Evolutionary conservation across 2,329 filamentous ascomycete genomes (phyloP).

Genomic region (Calonectria honghensis): DNA sequence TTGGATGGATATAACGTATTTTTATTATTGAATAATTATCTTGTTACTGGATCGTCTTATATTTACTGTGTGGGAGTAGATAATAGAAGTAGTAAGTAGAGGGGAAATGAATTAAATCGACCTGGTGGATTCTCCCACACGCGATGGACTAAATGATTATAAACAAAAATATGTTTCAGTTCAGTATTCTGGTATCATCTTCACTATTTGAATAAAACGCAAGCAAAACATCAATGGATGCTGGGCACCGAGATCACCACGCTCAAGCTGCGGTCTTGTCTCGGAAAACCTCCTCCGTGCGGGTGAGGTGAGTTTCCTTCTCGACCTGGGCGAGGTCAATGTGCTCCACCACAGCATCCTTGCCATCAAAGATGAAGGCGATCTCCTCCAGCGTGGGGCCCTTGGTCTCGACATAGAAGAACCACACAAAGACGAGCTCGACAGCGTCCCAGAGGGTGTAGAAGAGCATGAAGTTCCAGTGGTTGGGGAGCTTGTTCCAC

Average conservation of each 20-base stretch:
- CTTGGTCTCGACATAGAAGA: constrained; percentile 82
- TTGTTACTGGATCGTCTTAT: no score
- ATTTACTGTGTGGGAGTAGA: neutral
- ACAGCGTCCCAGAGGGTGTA: constrained; percentile 78
- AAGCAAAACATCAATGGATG: neutral
- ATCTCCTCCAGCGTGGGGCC: constrained; percentile 79
- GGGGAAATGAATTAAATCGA: neutral
- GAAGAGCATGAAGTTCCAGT: constrained; percentile 81
- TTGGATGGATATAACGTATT: neutral
- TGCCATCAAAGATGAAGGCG: constrained; percentile 82
- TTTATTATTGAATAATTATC: neutral
- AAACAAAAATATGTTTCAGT: neutral
- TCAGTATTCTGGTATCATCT: constrained; percentile 17
- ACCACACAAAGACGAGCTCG: constrained; percentile 78
- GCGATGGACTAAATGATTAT: neutral
- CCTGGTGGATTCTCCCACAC: no score
- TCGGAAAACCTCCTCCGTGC: constrained; percentile 51
- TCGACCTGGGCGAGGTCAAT: constrained; percentile 74
- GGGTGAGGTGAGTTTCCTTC: constrained; percentile 65
- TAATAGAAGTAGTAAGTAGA: no score
- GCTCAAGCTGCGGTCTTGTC: constrained; percentile 47
- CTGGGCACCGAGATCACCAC: neutral
- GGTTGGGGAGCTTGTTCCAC: constrained; percentile 74
- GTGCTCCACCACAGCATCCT: constrained; percentile 71
- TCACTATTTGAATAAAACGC: neutral